Evolutionary conservation across 257 asterid species (phyloP).

Genomic region (Gardenia jasminoides): DNA sequence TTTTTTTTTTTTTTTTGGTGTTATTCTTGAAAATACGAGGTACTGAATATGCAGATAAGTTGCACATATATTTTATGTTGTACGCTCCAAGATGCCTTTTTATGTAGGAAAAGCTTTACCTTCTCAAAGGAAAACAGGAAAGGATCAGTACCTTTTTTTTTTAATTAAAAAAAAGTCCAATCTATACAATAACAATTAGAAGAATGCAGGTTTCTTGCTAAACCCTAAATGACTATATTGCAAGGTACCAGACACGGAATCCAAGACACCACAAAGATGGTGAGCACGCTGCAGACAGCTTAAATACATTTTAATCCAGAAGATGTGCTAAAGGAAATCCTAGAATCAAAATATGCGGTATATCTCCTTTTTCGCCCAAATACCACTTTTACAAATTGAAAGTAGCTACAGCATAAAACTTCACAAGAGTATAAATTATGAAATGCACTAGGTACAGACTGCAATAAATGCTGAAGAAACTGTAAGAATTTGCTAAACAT

Average conservation of each 20-base stretch:
- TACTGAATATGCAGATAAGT: too few relatives aligned
- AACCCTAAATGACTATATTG: not conserved
- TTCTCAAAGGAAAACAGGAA: too few relatives aligned
- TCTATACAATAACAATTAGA: too few relatives aligned
- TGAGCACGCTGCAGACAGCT: not conserved
- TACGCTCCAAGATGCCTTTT: too few relatives aligned
- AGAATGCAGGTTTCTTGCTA: not conserved
- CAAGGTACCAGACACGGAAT: not conserved
- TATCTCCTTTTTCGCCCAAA: not conserved
- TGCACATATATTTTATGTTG: too few relatives aligned
- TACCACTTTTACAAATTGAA: not conserved
- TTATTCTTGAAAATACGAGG: too few relatives aligned
- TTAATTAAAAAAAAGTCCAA: too few relatives aligned
- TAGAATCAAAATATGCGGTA: not conserved
- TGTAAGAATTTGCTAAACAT: not conserved
- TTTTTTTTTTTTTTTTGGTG: too few relatives aligned
- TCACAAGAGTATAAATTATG: not conserved
- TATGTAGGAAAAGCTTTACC: too few relatives aligned
- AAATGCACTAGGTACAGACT: not conserved
- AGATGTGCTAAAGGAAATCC: not conserved
- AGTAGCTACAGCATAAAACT: not conserved
- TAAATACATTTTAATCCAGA: not conserved
- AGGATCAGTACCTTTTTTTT: too few relatives aligned
- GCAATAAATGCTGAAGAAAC: not conserved
- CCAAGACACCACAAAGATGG: not conserved